Evolutionary conservation across 106 monocot genomes (phyloP).

Genomic region (Phalaenopsis equestris): DNA sequence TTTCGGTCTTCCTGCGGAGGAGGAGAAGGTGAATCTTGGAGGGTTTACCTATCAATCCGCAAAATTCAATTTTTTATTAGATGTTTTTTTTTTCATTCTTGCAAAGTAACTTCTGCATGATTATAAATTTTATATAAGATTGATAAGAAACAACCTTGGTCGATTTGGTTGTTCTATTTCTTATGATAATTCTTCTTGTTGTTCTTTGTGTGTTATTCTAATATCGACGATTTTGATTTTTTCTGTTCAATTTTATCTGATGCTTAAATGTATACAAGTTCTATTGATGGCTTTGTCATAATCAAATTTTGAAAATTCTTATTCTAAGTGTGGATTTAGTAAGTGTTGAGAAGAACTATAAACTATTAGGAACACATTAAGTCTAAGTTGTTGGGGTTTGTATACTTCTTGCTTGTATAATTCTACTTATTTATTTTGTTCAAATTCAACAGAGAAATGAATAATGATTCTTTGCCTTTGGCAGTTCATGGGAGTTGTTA

Average conservation of each 20-base stretch:
- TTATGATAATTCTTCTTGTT: neutral
- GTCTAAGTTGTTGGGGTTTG: slow-evolving; percentile 84
- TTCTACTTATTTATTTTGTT: neutral
- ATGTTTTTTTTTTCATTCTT: neutral
- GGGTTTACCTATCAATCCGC: slow-evolving; percentile 5
- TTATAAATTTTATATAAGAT: neutral
- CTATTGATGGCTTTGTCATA: no score
- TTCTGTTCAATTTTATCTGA: no score
- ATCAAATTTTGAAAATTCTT: neutral
- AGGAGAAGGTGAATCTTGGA: slow-evolving; percentile 74
- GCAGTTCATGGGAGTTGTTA: slow-evolving; percentile 63
- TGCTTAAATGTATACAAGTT: neutral
- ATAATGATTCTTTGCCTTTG: neutral
- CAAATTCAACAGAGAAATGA: neutral
- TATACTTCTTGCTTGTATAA: neutral
- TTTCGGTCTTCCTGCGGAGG: slow-evolving; percentile 16
- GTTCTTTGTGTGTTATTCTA: no score
- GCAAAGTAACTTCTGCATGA: neutral
- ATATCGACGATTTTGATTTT: no score
- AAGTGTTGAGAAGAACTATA: neutral
- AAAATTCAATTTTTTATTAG: neutral
- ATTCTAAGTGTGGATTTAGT: neutral
- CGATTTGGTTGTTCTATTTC: neutral
- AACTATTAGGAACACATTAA: slow-evolving; percentile 7
- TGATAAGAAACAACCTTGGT: neutral